phyloP scores from a whole-genome alignment of 306 rosid species.

The Dalbergia oliveri region DNA sequence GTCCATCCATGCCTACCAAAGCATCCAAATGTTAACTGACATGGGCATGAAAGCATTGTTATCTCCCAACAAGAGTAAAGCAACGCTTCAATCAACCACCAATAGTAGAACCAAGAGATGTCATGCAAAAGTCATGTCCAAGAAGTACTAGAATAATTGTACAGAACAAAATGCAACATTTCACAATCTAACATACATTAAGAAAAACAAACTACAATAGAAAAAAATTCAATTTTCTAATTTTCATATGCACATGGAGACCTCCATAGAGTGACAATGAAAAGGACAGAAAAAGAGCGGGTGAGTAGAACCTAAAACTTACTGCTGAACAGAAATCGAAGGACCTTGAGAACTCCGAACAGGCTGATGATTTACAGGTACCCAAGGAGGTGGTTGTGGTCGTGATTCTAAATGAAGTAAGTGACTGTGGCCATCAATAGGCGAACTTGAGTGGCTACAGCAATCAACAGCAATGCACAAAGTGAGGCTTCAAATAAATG shows the following conservation, averaged over 20 bases:
- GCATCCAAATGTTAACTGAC: conserved; percentile 8
- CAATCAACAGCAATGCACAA: conserved; percentile 39
- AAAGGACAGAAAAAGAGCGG: neutral
- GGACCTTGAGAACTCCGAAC: conserved; percentile 48
- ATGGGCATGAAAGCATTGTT: no score
- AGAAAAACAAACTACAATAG: conserved; percentile 6
- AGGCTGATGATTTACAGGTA: conserved; percentile 47
- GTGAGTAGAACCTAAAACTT: conserved; percentile 50
- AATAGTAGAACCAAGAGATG: conserved; percentile 27
- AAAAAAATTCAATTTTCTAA: neutral
- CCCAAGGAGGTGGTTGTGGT: conserved; percentile 47
- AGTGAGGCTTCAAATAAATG: conserved; percentile 29
- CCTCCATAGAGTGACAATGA: conserved; percentile 27
- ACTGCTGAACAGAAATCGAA: conserved; percentile 56
- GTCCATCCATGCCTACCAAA: neutral
- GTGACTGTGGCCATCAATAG: conserved; percentile 45
- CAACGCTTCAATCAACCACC: conserved; percentile 18
- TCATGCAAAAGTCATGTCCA: conserved; percentile 25
- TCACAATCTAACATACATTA: neutral
- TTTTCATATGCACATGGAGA: conserved; percentile 4
- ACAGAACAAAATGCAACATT: conserved; percentile 20
- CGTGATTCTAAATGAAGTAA: conserved; percentile 42
- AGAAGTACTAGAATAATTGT: conserved; percentile 36
- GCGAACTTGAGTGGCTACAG: conserved; percentile 37
- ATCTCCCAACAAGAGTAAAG: conserved; percentile 17